Evolutionary conservation across 2,329 filamentous ascomycete species (phyloP), one percentile per base, ranked within the genome.

Genomic region (Aphanoascus verrucosus): DNA sequence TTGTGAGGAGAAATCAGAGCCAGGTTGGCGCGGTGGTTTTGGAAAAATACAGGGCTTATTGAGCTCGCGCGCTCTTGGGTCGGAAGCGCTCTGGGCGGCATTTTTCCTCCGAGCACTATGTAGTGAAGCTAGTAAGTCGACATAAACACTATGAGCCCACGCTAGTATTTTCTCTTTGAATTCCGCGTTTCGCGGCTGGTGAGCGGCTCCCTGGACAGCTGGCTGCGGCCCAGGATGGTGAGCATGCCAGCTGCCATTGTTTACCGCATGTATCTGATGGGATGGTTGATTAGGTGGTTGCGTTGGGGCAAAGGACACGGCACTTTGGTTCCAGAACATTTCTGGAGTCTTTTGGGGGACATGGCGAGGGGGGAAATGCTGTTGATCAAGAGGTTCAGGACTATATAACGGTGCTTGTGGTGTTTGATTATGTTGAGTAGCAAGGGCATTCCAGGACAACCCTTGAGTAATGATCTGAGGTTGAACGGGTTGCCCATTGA

Each of bases 81-180:
- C 66, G 20, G 62, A 58, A 53, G 58, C 65, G 55, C 59, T 61
- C 56, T 73, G 82, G 54, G 80, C 82, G 17, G 73, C 57, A 40
- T 66, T 69, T 50, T 69, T 68, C 52, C 69, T 69, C 56, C 69
- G 67, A 35, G 70, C 74, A 50, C 80, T 76, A 56, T 85, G 81
- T 5, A 86, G 72, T 58, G 80, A 81, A 8, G 80, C 71, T 2
- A 90, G 70, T 6, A 91, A 75, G 58, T 88, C 83, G 46, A 85
- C 74, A 66, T 90, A 90, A 32, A 83, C 78, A 59, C 77, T 76
- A 64, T 89, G 83, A n/a, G 85, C 86, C 70, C 82, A 83, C 12
- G 78, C 73, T 20, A 89, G 69, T 1, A 80, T 79, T 58, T 81
- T 84, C 58, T 88, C 85, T 58, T 81, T 83, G 63, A 87, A 87